phyloP scores from a whole-genome alignment of 1,284 basidiomycete species.

The Sporisorium reilianum region DNA sequence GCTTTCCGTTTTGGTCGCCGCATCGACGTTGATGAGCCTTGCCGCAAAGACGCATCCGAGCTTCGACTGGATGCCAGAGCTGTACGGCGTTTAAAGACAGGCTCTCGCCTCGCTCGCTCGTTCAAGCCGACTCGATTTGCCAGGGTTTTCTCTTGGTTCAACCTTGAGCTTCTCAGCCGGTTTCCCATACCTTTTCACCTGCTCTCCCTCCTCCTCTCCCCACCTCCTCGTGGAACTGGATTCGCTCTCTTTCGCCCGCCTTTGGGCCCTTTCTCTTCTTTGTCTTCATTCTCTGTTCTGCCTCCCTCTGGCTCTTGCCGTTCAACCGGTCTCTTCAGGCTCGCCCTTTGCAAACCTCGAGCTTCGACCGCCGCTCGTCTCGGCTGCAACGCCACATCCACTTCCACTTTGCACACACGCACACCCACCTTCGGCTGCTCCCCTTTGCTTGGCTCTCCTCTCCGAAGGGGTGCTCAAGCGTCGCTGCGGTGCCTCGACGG shows the following conservation, averaged over 20 bases:
- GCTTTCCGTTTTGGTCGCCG: constrained; percentile 3
- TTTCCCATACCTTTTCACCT: background rate
- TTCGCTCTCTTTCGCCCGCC: background rate
- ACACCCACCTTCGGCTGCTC: background rate
- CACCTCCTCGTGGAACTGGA: background rate
- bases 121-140: background rate
- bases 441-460: background rate
- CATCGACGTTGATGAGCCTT: background rate
- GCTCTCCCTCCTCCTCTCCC: too few relatives aligned
- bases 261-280: background rate
- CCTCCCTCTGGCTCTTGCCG: background rate
- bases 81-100: background rate
- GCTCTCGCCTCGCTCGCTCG: too few relatives aligned
- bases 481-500: background rate
- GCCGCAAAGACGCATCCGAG: constrained; percentile 1
- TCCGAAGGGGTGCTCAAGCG: background rate
- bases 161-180: constrained; percentile 21
- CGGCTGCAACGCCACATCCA: background rate
- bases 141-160: constrained; percentile 18
- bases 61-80: background rate
- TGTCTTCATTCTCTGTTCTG: background rate
- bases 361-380: constrained; percentile 1
- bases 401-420: too few relatives aligned
- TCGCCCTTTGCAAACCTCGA: constrained; percentile 1
- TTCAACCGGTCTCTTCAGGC: background rate